phyloP scores from a whole-genome alignment of 2,329 filamentous ascomycete genomes.

The Penicillium oxalicum region DNA sequence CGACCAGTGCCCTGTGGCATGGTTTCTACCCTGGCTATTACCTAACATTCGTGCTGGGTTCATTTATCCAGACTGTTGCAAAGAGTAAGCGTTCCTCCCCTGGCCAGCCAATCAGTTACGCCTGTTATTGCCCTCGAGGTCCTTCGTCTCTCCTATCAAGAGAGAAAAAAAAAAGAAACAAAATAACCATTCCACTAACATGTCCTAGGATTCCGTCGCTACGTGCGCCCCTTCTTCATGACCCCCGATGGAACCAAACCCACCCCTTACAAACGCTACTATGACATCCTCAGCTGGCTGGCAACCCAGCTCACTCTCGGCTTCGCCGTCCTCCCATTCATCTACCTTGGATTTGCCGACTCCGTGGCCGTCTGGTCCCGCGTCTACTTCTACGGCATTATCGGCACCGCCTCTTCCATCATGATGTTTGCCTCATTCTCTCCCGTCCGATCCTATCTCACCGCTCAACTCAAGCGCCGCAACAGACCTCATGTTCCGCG shows the following conservation, averaged over 20 bases:
- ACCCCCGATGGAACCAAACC: conserved; percentile 66
- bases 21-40: conserved; percentile 98
- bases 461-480: conserved; percentile 55
- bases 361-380: conserved; percentile 73
- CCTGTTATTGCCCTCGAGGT: no score
- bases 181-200: conserved; percentile 4
- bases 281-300: conserved; percentile 71
- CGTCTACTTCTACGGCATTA: conserved; percentile 80
- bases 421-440: conserved; percentile 75
- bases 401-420: conserved; percentile 60
- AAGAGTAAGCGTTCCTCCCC: conserved; percentile 59
- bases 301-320: conserved; percentile 76
- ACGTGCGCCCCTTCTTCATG: conserved; percentile 88
- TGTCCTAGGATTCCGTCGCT: conserved; percentile 70
- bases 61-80: conserved; percentile 84
- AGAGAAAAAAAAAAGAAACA: no score
- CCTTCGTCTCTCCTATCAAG: no score
- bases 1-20: conserved; percentile 94
- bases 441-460: conserved; percentile 61
- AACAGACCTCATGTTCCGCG: conserved; percentile 36
- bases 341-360: conserved; percentile 66
- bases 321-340: conserved; percentile 78
- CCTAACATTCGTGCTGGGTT: conserved; percentile 79
- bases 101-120: no score
- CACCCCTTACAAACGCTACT: conserved; percentile 70